Evolutionary conservation across 2,329 filamentous ascomycete species (phyloP).

Genomic region (Reticulascus tulasneorum): DNA sequence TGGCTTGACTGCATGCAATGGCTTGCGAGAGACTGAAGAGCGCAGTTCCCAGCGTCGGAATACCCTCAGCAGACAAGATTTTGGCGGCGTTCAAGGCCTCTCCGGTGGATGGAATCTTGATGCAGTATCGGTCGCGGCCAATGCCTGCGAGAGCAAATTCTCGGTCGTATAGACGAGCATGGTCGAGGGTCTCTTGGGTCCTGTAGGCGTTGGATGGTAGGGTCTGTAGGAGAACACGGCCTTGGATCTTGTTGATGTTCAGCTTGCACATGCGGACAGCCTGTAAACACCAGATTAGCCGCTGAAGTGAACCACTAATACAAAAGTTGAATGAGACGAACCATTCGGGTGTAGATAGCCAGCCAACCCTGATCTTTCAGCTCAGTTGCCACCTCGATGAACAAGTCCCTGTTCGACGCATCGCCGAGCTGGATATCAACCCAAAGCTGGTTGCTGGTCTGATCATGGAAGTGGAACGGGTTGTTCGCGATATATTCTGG

Average conservation of each 20-base stretch:
- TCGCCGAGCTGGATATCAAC: conserved; percentile 42
- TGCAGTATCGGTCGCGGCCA: conserved; percentile 40
- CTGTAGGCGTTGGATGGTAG: conserved; percentile 43
- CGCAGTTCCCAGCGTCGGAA: conserved; percentile 43
- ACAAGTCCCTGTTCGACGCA: conserved; percentile 37
- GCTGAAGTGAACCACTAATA: neutral
- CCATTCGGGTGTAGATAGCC: conserved; percentile 44
- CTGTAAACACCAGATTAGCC: conserved; percentile 16
- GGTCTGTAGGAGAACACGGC: conserved; percentile 45
- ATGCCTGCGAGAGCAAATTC: conserved; percentile 43
- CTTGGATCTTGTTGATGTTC: conserved; percentile 41
- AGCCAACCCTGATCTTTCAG: conserved; percentile 42
- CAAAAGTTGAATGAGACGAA: conserved; percentile 6
- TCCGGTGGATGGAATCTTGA: conserved; percentile 48
- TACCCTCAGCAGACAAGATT: conserved; percentile 37
- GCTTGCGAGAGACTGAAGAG: conserved; percentile 44
- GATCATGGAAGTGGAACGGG: conserved; percentile 40
- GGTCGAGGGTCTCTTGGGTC: conserved; percentile 37
- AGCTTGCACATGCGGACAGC: conserved; percentile 42
- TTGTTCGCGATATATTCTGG: conserved; percentile 42
- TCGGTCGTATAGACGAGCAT: conserved; percentile 40
- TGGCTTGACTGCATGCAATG: conserved; percentile 44
- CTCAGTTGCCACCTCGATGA: conserved; percentile 36
- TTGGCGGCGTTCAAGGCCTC: conserved; percentile 41
- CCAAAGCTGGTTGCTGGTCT: conserved; percentile 47